Evolutionary conservation across 208 protist species (phyloP).

Genomic region (Acanthamoeba royreba): DNA sequence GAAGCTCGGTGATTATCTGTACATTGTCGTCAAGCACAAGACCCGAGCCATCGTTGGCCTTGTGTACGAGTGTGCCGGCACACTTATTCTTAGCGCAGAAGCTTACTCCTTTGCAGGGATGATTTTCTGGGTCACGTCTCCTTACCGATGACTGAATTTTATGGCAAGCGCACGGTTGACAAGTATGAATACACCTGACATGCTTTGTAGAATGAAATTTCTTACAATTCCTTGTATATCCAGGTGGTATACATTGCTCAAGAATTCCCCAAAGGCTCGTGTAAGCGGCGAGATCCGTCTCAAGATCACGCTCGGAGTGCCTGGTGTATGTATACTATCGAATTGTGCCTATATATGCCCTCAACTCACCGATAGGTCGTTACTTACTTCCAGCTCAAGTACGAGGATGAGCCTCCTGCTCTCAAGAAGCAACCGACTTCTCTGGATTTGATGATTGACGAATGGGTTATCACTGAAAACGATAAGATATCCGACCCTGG

Average conservation of each 20-base stretch:
- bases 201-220: not conserved
- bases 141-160: not conserved
- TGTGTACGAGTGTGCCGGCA: not conserved
- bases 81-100: not conserved
- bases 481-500: too few relatives aligned
- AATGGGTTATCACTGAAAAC: not conserved
- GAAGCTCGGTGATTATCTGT: not conserved
- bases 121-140: not conserved
- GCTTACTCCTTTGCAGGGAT: not conserved
- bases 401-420: not conserved
- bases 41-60: not conserved
- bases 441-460: not conserved
- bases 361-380: not conserved
- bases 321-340: not conserved
- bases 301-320: not conserved
- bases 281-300: not conserved
- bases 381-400: not conserved
- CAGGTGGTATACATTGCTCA: not conserved
- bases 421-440: not conserved
- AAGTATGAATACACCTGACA: not conserved
- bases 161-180: not conserved
- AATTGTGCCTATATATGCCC: not conserved
- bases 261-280: not conserved
- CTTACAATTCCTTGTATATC: not conserved
- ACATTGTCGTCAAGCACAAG: not conserved